Evolutionary conservation across 768 basidiomycete species (phyloP).

Genomic region (Tulasnella sp.): DNA sequence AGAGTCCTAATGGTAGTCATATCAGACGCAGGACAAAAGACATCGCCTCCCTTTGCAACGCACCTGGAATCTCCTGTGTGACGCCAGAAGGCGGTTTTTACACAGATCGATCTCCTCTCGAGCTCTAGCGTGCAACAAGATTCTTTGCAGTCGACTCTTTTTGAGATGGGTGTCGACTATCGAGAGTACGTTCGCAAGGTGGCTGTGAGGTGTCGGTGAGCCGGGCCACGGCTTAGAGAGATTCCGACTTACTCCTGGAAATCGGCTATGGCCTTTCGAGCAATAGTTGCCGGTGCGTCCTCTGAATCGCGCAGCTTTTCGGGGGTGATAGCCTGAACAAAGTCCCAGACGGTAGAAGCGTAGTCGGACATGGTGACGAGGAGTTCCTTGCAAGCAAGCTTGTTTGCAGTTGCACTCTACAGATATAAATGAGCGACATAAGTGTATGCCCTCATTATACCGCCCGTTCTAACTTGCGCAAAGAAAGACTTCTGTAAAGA

Average conservation of each 20-base stretch:
- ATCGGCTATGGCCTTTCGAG: background rate
- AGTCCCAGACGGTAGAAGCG: background rate
- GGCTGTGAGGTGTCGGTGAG: background rate
- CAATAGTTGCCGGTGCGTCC: background rate
- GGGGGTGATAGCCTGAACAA: background rate
- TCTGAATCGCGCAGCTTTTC: background rate
- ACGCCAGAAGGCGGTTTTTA: background rate
- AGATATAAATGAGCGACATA: background rate
- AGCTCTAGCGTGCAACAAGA: background rate
- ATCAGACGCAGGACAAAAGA: background rate
- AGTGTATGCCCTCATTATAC: background rate
- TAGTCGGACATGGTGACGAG: background rate
- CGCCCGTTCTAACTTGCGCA: background rate
- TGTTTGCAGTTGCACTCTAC: background rate
- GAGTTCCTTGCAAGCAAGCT: background rate
- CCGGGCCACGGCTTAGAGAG: background rate
- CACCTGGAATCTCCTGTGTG: background rate
- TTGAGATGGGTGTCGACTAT: background rate
- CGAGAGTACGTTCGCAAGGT: background rate
- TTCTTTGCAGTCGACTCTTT: background rate
- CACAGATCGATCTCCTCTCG: background rate
- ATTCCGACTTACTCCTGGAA: background rate
- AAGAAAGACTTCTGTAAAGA: background rate
- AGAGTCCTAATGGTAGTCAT: background rate
- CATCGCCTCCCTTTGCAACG: background rate